Evolutionary conservation across 306 rosid genomes (phyloP).

Genomic region (Prunus mira): DNA sequence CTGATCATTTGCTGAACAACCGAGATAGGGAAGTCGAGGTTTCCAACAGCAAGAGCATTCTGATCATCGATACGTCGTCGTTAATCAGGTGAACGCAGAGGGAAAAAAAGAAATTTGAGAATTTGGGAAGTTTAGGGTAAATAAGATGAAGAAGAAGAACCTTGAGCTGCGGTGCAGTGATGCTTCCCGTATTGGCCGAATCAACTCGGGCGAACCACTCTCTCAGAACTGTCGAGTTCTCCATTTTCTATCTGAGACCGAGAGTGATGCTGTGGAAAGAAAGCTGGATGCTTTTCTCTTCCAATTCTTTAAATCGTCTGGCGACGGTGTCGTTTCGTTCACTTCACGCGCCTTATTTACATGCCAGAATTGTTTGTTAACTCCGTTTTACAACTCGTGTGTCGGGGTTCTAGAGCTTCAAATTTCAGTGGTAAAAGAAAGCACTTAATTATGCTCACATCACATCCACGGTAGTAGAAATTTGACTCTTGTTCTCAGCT

Average conservation of each 20-base stretch:
- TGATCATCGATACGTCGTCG: constrained; percentile 15
- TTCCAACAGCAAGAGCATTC: constrained; percentile 76
- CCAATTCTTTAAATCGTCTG: background rate
- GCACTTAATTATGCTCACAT: too few species aligned
- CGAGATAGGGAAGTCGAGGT: constrained; percentile 75
- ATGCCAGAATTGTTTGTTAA: too few species aligned
- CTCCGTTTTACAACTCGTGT: too few species aligned
- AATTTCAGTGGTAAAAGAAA: too few species aligned
- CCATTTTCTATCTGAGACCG: constrained; percentile 26
- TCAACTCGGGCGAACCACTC: constrained; percentile 89
- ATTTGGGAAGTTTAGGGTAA: background rate
- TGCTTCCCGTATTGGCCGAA: constrained; percentile 59
- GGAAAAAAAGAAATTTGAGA: background rate
- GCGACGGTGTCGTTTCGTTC: background rate
- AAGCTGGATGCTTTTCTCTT: background rate
- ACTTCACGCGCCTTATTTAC: background rate
- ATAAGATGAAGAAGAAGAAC: constrained; percentile 21
- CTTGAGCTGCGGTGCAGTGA: constrained; percentile 71
- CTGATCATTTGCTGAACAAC: constrained; percentile 92
- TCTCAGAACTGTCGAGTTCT: constrained; percentile 48
- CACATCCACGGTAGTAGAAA: too few species aligned
- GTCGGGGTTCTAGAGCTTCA: too few species aligned
- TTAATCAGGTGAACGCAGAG: background rate
- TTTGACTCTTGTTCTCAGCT: too few species aligned
- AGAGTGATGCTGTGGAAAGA: background rate